These are phyloP conservation scores for Scheffersomyces amazonensis DNA, from an alignment of 805 yeast genomes.

Conservation along the genomic window DNA sequence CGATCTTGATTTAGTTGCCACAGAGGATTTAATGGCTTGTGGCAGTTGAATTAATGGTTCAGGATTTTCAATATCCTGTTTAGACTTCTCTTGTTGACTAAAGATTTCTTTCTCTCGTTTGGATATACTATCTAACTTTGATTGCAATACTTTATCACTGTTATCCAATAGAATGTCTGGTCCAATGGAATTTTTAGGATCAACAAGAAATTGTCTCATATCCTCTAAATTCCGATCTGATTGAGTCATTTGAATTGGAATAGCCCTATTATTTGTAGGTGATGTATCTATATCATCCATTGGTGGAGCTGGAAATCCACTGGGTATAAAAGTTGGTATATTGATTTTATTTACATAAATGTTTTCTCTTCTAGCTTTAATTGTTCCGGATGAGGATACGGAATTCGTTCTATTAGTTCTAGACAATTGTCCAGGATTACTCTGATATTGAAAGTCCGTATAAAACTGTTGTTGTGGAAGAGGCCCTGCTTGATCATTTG, in stretches of 20 bases:
- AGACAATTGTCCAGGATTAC: not conserved
- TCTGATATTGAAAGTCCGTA: not conserved
- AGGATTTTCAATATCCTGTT: no score
- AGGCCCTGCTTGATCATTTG: not conserved
- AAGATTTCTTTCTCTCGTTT: not conserved
- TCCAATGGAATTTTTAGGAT: not conserved
- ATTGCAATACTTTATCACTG: not conserved
- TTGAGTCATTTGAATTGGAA: not conserved
- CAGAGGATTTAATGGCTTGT: not conserved
- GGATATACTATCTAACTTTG: not conserved
- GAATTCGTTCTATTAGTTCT: slow-evolving; percentile 8
- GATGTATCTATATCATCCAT: no score
- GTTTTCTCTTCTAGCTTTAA: slow-evolving; percentile 6
- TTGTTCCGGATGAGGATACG: not conserved
- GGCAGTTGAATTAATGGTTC: no score
- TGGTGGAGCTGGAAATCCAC: not conserved
- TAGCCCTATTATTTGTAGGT: not conserved
- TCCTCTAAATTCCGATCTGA: not conserved
- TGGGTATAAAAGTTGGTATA: slow-evolving; percentile 15
- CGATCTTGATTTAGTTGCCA: not conserved
- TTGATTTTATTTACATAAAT: slow-evolving; percentile 12
- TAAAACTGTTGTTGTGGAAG: not conserved
- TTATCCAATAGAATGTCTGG: no score
- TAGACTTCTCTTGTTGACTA: no score
- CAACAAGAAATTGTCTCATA: not conserved